Evolutionary conservation across 1,284 basidiomycete genomes (phyloP), one percentile per base, ranked within the genome.

Genomic region (Jaminaea rosea): DNA sequence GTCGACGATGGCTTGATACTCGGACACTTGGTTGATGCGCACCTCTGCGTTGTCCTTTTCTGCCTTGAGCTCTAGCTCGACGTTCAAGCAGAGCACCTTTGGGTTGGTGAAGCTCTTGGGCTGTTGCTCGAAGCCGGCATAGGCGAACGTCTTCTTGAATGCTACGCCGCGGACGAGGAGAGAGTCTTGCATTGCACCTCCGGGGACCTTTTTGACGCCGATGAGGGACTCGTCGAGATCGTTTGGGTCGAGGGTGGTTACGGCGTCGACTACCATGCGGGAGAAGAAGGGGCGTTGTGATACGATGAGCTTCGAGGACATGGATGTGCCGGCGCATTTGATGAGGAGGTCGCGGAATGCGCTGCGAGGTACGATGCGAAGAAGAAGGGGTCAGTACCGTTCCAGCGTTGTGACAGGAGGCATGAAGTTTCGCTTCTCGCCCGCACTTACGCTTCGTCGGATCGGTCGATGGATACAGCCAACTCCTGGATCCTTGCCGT

Each of bases 21-120:
- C 72, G 44, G 63, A 61, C 26, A 99, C 93, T 45, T 88, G 86
- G 72, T 96, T 90, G 47, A 99, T 89, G 29, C 94, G 84, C 41
- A 99, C 87, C 77, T 99, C 94, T 8, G 94, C 94, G 65, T 99
- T 99, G 77, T 99, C 94, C 77, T 97, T 94, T 78, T 99, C 94
- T 0, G 94, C 94, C 78, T 99, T 99, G 68, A 99, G 81, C 77
- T 99, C 94, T 53, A 99, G 83, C 76, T 99, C 94, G 63, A 99
- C 93, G 73, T 99, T 99, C 57, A 99, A 77, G 71, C 89, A 94
- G 27, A 97, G 80, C 49, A 99, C 84, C 62, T 90, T 84, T 46
- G 93, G 91, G 73, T 94, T 75, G 58, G 78, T 79, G 80, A 98
- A 97, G 21, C 82, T 81, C 78, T 98, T 98, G 44, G 94, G 94